Conservation (phyloP, 768 basidiomycete species). For the Termitomyces sp. region DNA sequence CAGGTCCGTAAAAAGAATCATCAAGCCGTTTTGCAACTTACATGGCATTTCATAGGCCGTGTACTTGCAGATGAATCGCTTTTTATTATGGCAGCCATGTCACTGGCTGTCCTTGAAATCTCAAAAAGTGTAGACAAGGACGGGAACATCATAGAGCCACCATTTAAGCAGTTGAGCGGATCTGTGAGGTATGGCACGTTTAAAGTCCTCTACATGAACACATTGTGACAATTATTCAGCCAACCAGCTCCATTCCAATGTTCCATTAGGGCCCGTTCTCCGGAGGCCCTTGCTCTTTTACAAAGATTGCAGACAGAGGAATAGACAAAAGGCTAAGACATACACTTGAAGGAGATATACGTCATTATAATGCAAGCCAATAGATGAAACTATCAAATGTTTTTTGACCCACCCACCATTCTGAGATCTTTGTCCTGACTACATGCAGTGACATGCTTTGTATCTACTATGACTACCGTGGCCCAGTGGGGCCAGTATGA, state of each 20-base stretch:
- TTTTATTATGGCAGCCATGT: slow-evolving; percentile 3
- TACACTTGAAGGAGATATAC: too few species aligned
- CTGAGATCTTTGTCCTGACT: too few species aligned
- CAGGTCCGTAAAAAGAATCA: neutral
- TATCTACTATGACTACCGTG: too few species aligned
- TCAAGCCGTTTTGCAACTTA: neutral
- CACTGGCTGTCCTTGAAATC: slow-evolving; percentile 4
- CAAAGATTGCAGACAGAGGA: neutral
- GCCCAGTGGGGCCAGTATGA: too few species aligned
- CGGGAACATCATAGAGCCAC: neutral
- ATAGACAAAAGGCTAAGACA: too few species aligned
- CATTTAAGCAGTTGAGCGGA: neutral
- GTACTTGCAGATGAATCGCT: slow-evolving; percentile 4
- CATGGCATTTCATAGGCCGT: neutral
- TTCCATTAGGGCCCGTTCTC: slow-evolving; percentile 1
- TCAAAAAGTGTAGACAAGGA: neutral
- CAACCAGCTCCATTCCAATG: slow-evolving; percentile 7
- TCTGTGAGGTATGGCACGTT: slow-evolving; percentile 1
- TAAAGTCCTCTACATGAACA: neutral
- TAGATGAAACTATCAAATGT: too few species aligned
- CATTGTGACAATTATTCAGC: neutral
- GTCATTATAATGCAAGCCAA: too few species aligned
- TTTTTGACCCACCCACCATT: too few species aligned
- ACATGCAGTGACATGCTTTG: too few species aligned
- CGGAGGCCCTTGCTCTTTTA: neutral